Evolutionary conservation across 2,329 filamentous ascomycete species (phyloP), one percentile per base, ranked within the genome.

Genomic region (Colletotrichum gigasporum): DNA sequence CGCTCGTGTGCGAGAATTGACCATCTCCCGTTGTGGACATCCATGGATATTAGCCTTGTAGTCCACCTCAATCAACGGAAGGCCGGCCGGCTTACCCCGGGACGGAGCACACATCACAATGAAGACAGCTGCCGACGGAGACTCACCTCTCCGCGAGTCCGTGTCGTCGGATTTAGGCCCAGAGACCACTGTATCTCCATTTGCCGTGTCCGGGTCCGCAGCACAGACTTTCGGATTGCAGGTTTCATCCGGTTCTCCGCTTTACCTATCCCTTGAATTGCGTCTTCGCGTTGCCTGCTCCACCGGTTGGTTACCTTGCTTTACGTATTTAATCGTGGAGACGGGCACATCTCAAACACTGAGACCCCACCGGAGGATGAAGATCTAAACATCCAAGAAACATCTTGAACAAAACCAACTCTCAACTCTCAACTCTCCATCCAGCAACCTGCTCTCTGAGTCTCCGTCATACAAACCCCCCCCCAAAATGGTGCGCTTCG

Each of bases 401-500:
- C 5, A 22, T 53, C 6, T 28, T n/a, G 18, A 42, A 20, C 28
- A 12, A 18, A 20, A 16, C 12, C 14, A 16, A 10, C 14, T n/a
- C 11, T 34, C 26, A 10, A 12, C 41, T 41, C 32, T 34, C 22
- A 45, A 16, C 12, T 14, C 37, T 35, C 6, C 30, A 22, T 6
- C 14, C 47, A 24, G 14, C 16, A 55, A 30, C 18, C n/a, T n/a
- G n/a, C n/a, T n/a, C n/a, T n/a, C n/a, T n/a, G n/a, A n/a, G n/a
- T 37, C 8, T 18, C 32, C 2, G 7, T 34, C 28, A 18, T 11
- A 3, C 18, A 20, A 16, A 51, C 30, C 3, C 16, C 18, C 3
- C 22, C 14, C 11, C 51, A 52, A 1, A 16, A 66, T 66, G 63
- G 52, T 54, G 4, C 32, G 30, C 22, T 65, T 67, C 50, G 32